Conservation (phyloP, 495 filamentous ascomycete genomes). For the Diplogelasinospora grovesii region DNA sequence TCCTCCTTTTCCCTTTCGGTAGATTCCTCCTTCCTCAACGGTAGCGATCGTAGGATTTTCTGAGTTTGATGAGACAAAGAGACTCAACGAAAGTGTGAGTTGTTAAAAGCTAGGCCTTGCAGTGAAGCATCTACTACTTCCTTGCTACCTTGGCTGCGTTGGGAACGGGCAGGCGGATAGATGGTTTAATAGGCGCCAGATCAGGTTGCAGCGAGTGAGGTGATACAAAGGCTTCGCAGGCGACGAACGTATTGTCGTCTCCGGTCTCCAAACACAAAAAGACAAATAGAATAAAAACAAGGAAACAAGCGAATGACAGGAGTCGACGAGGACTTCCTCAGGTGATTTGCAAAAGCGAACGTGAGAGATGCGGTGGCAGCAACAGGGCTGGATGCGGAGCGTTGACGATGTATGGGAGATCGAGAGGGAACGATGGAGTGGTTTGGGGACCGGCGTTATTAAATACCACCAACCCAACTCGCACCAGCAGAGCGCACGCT, state of each 20-base stretch:
- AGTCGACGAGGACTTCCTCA: slow-evolving; percentile 58
- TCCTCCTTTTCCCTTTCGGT: slow-evolving; percentile 12
- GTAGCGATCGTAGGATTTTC: slow-evolving; percentile 29
- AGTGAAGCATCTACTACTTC: slow-evolving; percentile 15
- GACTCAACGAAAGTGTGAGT: slow-evolving; percentile 14
- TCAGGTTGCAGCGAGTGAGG: slow-evolving; percentile 8
- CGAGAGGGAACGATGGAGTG: slow-evolving; percentile 18
- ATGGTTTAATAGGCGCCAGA: slow-evolving; percentile 9
- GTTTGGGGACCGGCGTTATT: slow-evolving; percentile 27
- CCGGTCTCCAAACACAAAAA: slow-evolving; percentile 34
- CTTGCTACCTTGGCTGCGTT: background rate
- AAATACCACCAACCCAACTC: slow-evolving; percentile 22
- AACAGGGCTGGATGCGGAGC: slow-evolving; percentile 28
- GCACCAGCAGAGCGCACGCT: slow-evolving; percentile 3
- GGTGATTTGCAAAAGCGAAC: slow-evolving; percentile 40
- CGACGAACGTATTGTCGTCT: slow-evolving; percentile 8
- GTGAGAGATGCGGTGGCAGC: slow-evolving; percentile 39
- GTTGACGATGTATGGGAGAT: slow-evolving; percentile 28
- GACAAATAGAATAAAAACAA: slow-evolving; percentile 39
- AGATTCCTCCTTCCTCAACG: slow-evolving; percentile 11
- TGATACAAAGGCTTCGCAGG: slow-evolving; percentile 1
- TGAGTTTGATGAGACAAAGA: slow-evolving; percentile 11
- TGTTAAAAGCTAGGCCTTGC: slow-evolving; percentile 15
- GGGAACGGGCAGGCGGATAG: slow-evolving; percentile 5
- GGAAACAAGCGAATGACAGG: slow-evolving; percentile 56